Evolutionary conservation across 1,284 basidiomycete species (phyloP).

Genomic region (Boletus sp.): DNA sequence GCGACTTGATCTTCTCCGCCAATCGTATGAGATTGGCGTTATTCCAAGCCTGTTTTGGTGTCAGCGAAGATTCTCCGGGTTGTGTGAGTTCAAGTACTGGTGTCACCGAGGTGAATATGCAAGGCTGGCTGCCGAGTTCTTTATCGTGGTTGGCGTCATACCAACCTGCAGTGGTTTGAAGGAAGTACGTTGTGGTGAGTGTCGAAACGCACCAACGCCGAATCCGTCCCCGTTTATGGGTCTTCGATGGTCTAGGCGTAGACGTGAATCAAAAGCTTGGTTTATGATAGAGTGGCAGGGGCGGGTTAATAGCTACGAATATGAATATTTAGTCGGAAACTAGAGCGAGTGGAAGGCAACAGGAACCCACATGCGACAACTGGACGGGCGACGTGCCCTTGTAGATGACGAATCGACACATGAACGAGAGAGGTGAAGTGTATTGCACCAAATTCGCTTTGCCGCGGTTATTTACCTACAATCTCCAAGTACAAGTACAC

Average conservation of each 20-base stretch:
- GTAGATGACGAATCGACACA: conserved; percentile 90
- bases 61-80: conserved; percentile 4
- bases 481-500: conserved; percentile 1
- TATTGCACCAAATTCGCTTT: neutral
- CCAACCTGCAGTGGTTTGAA: conserved; percentile 54
- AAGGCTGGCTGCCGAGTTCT: conserved; percentile 81
- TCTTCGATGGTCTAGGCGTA: conserved; percentile 74
- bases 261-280: conserved; percentile 88
- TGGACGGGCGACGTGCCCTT: conserved; percentile 87
- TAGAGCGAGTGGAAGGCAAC: neutral
- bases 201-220: conserved; percentile 75
- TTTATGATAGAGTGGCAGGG: conserved; percentile 96
- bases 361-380: conserved; percentile 66
- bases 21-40: conserved; percentile 85
- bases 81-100: conserved; percentile 49
- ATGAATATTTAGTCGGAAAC: conserved; percentile 17
- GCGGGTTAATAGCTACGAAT: conserved; percentile 73
- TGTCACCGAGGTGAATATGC: conserved; percentile 95
- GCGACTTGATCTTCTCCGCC: conserved; percentile 93
- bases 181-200: neutral
- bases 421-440: conserved; percentile 30
- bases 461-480: neutral
- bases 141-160: conserved; percentile 79
- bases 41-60: conserved; percentile 77
- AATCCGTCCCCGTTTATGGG: conserved; percentile 97